Conservation (phyloP, 192 early-diverging fungal genomes). For the Coemansia sp. region DNA sequence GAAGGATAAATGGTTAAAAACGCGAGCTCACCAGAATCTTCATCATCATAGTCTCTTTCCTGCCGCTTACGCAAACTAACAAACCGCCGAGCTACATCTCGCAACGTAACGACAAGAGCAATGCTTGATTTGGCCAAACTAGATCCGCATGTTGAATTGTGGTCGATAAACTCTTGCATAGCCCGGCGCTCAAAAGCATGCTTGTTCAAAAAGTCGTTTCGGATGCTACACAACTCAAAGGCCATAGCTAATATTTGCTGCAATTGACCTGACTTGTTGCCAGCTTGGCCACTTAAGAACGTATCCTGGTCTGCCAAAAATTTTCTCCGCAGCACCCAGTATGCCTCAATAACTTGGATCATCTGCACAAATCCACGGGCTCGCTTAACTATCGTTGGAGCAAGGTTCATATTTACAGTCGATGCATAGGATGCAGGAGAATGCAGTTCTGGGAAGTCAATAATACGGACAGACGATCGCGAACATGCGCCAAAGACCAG, state of each 20-base stretch:
- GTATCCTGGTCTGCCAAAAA: slow-evolving; percentile 18
- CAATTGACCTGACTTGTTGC: no score
- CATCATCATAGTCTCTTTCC: not conserved
- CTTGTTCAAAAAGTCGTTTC: no score
- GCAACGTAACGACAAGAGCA: slow-evolving; percentile 20
- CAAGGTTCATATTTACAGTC: slow-evolving; percentile 3
- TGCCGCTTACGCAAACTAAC: slow-evolving; percentile 6
- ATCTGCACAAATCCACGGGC: slow-evolving; percentile 26
- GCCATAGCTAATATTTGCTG: no score
- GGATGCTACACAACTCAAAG: no score
- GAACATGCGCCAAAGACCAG: slow-evolving; percentile 44
- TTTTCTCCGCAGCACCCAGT: slow-evolving; percentile 30
- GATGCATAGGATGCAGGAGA: slow-evolving; percentile 5
- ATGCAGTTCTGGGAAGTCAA: slow-evolving; percentile 9
- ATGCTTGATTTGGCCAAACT: no score
- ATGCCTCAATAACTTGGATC: slow-evolving; percentile 33
- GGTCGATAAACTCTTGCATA: not conserved
- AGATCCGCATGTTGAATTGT: not conserved
- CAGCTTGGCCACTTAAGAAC: not conserved
- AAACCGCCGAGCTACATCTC: slow-evolving; percentile 19
- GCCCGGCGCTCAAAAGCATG: no score
- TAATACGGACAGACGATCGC: slow-evolving; percentile 26
- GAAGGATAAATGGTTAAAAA: slow-evolving; percentile 11
- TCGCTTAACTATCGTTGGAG: slow-evolving; percentile 2
- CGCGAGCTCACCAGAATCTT: not conserved